These are phyloP conservation scores for Mycena chlorophos DNA, from an alignment of 768 basidiomycete genomes.

Conservation along the genomic window DNA sequence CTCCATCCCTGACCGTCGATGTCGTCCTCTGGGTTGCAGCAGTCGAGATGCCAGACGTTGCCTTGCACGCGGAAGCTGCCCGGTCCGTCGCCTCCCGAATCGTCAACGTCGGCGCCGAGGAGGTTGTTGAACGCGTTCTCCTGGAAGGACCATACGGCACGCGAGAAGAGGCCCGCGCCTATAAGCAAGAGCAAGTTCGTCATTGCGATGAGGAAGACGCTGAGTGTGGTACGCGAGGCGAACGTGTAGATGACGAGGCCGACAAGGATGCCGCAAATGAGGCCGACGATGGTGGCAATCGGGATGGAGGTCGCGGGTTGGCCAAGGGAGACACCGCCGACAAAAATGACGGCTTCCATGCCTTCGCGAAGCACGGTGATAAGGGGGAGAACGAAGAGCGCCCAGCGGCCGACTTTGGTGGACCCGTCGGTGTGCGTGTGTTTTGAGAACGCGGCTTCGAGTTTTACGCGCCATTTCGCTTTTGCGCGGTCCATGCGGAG, in stretches of 20 bases:
- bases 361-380: conserved; percentile 95
- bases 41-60: conserved; percentile 86
- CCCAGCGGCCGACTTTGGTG: conserved; percentile 71
- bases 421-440: conserved; percentile 43
- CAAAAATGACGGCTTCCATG: conserved; percentile 90
- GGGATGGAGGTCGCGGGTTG: conserved; percentile 84
- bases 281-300: conserved; percentile 83
- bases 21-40: conserved; percentile 67
- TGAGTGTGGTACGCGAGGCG: conserved; percentile 72
- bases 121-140: conserved; percentile 62
- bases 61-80: conserved; percentile 81
- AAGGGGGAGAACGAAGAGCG: conserved; percentile 84
- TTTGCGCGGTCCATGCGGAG: conserved; percentile 93
- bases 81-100: conserved; percentile 69
- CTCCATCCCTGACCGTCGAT: conserved; percentile 62
- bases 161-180: conserved; percentile 90
- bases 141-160: conserved; percentile 72
- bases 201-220: conserved; percentile 87
- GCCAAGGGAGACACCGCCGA: conserved; percentile 89
- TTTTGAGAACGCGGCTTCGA: conserved; percentile 65
- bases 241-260: conserved; percentile 82
- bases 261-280: conserved; percentile 71
- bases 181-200: conserved; percentile 91
- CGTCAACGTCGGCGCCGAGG: conserved; percentile 75
- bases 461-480: conserved; percentile 92